These are phyloP conservation scores for Daldinia bambusicola DNA, from an alignment of 495 filamentous ascomycete genomes.

Conservation along the genomic window DNA sequence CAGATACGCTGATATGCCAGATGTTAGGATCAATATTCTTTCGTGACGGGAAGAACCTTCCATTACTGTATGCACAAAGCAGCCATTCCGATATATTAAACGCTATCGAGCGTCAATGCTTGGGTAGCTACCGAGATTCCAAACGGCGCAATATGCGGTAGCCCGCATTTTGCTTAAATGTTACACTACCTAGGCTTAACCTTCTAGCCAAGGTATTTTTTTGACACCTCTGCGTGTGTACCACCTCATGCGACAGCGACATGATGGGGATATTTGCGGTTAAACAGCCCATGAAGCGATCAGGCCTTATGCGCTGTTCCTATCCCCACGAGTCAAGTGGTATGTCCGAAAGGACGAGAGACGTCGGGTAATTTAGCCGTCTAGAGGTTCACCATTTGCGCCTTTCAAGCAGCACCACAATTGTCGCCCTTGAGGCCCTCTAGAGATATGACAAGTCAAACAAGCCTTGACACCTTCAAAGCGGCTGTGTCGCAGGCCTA, in stretches of 20 bases:
- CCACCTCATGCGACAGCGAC: constrained; percentile 22
- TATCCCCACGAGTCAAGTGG: constrained; percentile 20
- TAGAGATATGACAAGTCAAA: constrained; percentile 29
- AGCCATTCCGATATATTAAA: constrained; percentile 33
- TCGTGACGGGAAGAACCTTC: constrained; percentile 36
- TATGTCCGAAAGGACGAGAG: constrained; percentile 13
- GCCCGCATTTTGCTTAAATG: constrained; percentile 31
- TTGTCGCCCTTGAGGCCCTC: constrained; percentile 7
- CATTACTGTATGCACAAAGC: constrained; percentile 26
- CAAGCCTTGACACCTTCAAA: constrained; percentile 8
- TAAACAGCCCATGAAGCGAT: constrained; percentile 28
- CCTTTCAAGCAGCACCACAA: background rate
- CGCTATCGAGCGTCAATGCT: constrained; percentile 23
- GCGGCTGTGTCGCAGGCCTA: constrained; percentile 6
- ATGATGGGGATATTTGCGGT: constrained; percentile 19
- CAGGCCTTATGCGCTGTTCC: constrained; percentile 11
- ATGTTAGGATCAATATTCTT: constrained; percentile 25
- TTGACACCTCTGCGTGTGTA: constrained; percentile 16
- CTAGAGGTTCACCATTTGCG: background rate
- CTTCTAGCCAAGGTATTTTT: constrained; percentile 16
- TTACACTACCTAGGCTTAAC: constrained; percentile 31
- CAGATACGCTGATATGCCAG: constrained; percentile 3
- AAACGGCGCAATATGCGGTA: constrained; percentile 34
- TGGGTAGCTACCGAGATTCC: constrained; percentile 24
- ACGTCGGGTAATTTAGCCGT: constrained; percentile 38